Evolutionary conservation across 2,329 filamentous ascomycete species (phyloP).

Genomic region (Talaromyces atroroseus): DNA sequence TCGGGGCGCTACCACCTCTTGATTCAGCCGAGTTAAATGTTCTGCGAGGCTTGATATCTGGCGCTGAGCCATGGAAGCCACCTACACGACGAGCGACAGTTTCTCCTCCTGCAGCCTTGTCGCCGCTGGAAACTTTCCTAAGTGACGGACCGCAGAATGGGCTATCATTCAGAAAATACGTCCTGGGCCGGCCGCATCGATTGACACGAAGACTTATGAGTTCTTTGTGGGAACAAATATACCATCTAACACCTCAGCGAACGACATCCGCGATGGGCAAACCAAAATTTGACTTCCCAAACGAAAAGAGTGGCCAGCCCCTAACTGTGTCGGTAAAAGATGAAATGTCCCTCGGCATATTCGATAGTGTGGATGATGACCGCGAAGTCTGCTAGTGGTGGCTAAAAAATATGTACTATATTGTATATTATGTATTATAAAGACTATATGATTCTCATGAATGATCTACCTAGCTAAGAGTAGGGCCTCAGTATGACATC

Average conservation of each 20-base stretch:
- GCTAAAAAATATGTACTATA: too few relatives aligned
- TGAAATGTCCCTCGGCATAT: slow-evolving; percentile 2
- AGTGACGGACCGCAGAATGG: slow-evolving; percentile 33
- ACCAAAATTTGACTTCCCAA: slow-evolving; percentile 27
- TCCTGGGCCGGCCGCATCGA: slow-evolving; percentile 33
- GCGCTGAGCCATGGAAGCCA: slow-evolving; percentile 27
- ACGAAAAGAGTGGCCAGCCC: neutral
- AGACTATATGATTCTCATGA: neutral
- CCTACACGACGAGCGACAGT: neutral
- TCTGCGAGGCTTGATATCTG: slow-evolving; percentile 30
- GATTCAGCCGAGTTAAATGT: slow-evolving; percentile 31
- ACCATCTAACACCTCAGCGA: slow-evolving; percentile 27
- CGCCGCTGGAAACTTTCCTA: slow-evolving; percentile 24
- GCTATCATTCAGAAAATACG: slow-evolving; percentile 28
- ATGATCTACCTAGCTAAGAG: neutral
- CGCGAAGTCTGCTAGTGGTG: neutral
- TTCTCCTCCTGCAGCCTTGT: neutral
- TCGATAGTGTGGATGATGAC: slow-evolving; percentile 1
- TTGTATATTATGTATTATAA: neutral
- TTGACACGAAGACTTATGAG: slow-evolving; percentile 37
- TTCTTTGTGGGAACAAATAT: slow-evolving; percentile 33
- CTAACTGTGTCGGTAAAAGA: slow-evolving; percentile 3
- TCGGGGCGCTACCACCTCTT: slow-evolving; percentile 34
- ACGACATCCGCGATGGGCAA: slow-evolving; percentile 21
- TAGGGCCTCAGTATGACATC: neutral